phyloP scores from a whole-genome alignment of 1,139 yeast genomes.

The Nakaseomyces nivariensis region DNA sequence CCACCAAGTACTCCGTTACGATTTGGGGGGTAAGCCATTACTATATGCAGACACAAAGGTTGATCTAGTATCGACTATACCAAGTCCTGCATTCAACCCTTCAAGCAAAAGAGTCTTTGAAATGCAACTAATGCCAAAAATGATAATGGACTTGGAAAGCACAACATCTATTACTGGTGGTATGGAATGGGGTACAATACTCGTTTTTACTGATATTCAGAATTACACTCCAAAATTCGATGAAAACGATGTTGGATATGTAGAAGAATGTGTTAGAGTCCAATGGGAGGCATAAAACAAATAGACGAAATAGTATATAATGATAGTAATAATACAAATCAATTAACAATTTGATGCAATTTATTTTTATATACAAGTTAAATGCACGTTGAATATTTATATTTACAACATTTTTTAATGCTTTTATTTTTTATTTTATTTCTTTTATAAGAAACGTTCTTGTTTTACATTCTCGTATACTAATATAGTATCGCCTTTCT shows the following conservation, averaged over 20 bases:
- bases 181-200: constrained; percentile 96
- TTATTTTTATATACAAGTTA: background rate
- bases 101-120: constrained; percentile 61
- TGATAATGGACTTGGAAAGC: constrained; percentile 71
- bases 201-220: constrained; percentile 70
- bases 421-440: background rate
- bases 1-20: constrained; percentile 75
- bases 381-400: background rate
- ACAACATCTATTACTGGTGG: constrained; percentile 48
- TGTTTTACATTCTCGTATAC: constrained; percentile 62
- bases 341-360: background rate
- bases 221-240: constrained; percentile 58
- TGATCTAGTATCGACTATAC: constrained; percentile 19
- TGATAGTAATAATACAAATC: constrained; percentile 5
- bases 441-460: constrained; percentile 44
- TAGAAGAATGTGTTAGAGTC: constrained; percentile 86
- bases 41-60: constrained; percentile 50
- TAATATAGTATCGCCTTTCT: constrained; percentile 68
- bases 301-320: no score
- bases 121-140: constrained; percentile 88
- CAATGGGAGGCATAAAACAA: constrained; percentile 64
- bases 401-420: constrained; percentile 2
- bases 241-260: constrained; percentile 63
- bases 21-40: constrained; percentile 63
- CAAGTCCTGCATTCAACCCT: constrained; percentile 43